phyloP scores from a whole-genome alignment of 306 rosid genomes.

The Sophora flavescens region DNA sequence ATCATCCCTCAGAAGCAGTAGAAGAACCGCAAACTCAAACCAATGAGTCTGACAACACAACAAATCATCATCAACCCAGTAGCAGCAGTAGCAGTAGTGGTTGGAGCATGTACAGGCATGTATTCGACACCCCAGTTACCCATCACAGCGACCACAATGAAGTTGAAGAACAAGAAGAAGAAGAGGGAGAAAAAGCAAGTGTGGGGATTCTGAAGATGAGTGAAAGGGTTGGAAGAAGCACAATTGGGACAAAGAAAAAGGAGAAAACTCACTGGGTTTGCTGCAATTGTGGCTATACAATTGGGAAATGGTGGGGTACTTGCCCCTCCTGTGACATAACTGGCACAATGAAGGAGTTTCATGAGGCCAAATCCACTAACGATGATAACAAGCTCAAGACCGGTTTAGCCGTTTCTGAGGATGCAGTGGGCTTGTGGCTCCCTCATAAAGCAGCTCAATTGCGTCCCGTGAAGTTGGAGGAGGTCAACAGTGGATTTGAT shows the following conservation, averaged over 20 bases:
- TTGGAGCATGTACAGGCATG: slow-evolving; percentile 61
- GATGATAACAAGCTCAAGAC: slow-evolving; percentile 23
- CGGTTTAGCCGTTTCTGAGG: slow-evolving; percentile 63
- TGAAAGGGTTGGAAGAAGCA: neutral
- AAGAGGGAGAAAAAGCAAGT: neutral
- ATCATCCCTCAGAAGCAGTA: neutral
- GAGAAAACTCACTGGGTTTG: slow-evolving; percentile 75
- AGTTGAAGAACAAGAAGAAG: slow-evolving; percentile 14
- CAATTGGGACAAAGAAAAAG: slow-evolving; percentile 49
- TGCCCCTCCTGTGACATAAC: slow-evolving; percentile 60
- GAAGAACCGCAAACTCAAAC: neutral
- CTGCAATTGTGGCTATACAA: slow-evolving; percentile 62
- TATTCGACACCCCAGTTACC: slow-evolving; percentile 11
- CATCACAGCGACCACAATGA: neutral
- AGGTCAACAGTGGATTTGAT: slow-evolving; percentile 72
- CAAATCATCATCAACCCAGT: neutral
- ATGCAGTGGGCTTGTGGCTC: slow-evolving; percentile 65
- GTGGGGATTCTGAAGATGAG: slow-evolving; percentile 19
- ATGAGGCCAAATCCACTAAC: slow-evolving; percentile 43
- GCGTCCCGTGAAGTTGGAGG: slow-evolving; percentile 67
- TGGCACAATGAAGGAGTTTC: slow-evolving; percentile 62
- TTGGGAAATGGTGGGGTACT: slow-evolving; percentile 84
- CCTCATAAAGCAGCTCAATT: slow-evolving; percentile 52
- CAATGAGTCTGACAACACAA: neutral
- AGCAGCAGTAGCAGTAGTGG: neutral